Evolutionary conservation across 2,329 filamentous ascomycete genomes (phyloP).

Genomic region (Drechslerella dactyloides): DNA sequence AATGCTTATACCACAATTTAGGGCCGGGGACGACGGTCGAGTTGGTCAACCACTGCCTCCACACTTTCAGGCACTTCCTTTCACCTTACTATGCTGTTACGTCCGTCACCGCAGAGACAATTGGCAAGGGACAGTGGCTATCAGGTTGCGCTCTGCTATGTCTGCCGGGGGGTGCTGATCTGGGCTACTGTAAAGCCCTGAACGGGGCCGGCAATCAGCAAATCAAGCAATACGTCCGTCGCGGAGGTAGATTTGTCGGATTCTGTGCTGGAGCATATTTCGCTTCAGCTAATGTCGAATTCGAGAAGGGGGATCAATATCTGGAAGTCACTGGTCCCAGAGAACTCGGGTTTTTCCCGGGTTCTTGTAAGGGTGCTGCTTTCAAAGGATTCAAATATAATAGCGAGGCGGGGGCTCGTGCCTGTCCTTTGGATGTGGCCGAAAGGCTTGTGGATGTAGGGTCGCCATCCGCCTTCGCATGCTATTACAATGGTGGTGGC

Average conservation of each 20-base stretch:
- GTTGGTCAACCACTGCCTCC: conserved; percentile 87
- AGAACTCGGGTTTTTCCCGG: conserved; percentile 88
- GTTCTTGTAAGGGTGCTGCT: conserved; percentile 81
- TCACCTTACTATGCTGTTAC: conserved; percentile 93
- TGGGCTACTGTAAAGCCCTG: conserved; percentile 84
- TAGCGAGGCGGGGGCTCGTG: conserved; percentile 81
- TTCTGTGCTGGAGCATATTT: conserved; percentile 97
- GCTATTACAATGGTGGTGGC: conserved; percentile 94
- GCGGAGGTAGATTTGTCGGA: conserved; percentile 84
- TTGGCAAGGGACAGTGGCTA: conserved; percentile 91
- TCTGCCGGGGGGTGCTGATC: conserved; percentile 90
- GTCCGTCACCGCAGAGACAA: conserved; percentile 75
- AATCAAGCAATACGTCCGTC: conserved; percentile 83
- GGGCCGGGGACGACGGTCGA: conserved; percentile 85
- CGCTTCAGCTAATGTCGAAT: conserved; percentile 80
- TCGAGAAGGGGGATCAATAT: conserved; percentile 80
- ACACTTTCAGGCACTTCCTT: conserved; percentile 81
- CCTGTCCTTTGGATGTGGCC: conserved; percentile 70
- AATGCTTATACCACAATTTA: conserved; percentile 57
- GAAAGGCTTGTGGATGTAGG: conserved; percentile 59
- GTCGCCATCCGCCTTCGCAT: conserved; percentile 69
- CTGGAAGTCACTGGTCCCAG: conserved; percentile 85
- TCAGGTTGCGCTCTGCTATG: conserved; percentile 86
- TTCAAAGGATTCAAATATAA: conserved; percentile 90
- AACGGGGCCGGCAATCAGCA: conserved; percentile 86